These are phyloP conservation scores for Phytophthora citrophthora DNA, from an alignment of 352 stramenopile genomes.

Conservation along the genomic window DNA sequence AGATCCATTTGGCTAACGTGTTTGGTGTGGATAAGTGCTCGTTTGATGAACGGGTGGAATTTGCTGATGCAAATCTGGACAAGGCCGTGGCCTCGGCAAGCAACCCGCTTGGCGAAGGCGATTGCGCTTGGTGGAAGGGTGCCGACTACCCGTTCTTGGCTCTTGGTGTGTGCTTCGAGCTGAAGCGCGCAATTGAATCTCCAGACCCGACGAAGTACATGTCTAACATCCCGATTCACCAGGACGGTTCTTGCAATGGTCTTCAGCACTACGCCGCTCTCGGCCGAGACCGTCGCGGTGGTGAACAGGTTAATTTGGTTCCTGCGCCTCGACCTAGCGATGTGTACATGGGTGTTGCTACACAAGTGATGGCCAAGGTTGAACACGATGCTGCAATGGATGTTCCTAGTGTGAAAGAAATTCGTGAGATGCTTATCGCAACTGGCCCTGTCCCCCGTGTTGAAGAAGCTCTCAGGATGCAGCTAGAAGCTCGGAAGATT, in stretches of 20 bases:
- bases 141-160: constrained; percentile 98
- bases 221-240: constrained; percentile 97
- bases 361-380: constrained; percentile 83
- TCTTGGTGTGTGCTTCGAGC: constrained; percentile 97
- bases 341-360: constrained; percentile 97
- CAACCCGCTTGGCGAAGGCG: constrained; percentile 89
- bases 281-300: constrained; percentile 94
- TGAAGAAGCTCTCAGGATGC: too few relatives aligned
- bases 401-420: constrained; percentile 45
- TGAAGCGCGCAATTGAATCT: constrained; percentile 94
- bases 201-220: constrained; percentile 94
- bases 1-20: constrained; percentile 96
- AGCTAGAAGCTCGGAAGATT: too few relatives aligned
- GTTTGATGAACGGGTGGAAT: constrained; percentile 97
- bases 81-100: constrained; percentile 91
- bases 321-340: constrained; percentile 94
- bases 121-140: constrained; percentile 94
- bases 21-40: constrained; percentile 94
- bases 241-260: constrained; percentile 99
- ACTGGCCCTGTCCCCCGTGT: background rate
- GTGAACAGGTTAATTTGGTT: constrained; percentile 97
- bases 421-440: constrained; percentile 26
- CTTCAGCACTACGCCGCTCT: constrained; percentile 99
- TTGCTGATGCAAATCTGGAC: constrained; percentile 94
- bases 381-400: constrained; percentile 68